phyloP scores from a whole-genome alignment of 306 rosid genomes.

The Morella rubra region DNA sequence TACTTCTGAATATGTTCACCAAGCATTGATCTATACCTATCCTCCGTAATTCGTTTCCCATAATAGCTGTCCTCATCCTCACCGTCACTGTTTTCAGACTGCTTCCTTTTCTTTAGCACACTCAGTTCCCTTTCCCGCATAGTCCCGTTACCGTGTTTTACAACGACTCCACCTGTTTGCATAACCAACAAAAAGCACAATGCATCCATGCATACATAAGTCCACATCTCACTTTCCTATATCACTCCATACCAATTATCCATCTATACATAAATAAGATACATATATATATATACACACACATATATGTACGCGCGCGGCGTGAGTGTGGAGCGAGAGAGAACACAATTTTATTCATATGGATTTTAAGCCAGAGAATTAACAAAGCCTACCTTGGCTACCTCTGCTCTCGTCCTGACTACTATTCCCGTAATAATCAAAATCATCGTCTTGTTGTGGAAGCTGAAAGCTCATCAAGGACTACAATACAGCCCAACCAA shows the following conservation, averaged over 20 bases:
- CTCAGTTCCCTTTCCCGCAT: conserved; percentile 55
- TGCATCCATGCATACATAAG: conserved; percentile 20
- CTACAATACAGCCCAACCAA: conserved; percentile 57
- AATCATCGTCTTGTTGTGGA: conserved; percentile 84
- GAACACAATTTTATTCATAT: background rate
- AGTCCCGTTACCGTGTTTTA: conserved; percentile 57
- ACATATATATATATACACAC: background rate
- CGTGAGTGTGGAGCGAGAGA: background rate
- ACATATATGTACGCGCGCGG: no score
- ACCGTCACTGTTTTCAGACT: conserved; percentile 62
- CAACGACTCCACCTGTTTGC: conserved; percentile 53
- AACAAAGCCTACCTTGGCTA: conserved; percentile 67
- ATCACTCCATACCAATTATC: conserved; percentile 6
- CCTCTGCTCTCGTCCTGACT: conserved; percentile 99
- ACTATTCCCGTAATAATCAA: conserved; percentile 90
- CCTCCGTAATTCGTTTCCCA: conserved; percentile 64
- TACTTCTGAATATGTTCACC: conserved; percentile 91
- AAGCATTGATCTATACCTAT: conserved; percentile 84
- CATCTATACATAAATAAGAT: conserved; percentile 15
- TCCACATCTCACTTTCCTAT: conserved; percentile 2
- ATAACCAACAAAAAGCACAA: conserved; percentile 35
- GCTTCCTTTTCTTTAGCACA: conserved; percentile 57
- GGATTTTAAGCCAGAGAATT: conserved; percentile 14
- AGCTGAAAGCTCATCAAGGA: conserved; percentile 92
- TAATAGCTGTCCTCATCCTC: conserved; percentile 61